Percentiles rank a stretch among this genome's conserved stretches.
Evolutionary conservation across 2,329 filamentous ascomycete species (phyloP).

Genomic region (Exophiala lecanii-corni): DNA sequence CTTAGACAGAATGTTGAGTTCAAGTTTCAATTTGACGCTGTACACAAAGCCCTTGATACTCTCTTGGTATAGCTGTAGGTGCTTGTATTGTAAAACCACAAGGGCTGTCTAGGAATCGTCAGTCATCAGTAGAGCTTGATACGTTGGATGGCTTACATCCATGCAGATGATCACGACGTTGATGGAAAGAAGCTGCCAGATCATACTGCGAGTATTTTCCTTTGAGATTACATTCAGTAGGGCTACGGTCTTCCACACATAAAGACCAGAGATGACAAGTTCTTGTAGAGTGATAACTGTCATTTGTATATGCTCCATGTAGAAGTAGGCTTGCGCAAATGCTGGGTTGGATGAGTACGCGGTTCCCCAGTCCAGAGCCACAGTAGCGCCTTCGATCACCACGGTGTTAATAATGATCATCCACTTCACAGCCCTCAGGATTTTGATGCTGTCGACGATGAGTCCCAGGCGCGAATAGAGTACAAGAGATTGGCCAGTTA

Average conservation of each 20-base stretch:
- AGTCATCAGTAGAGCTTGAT: conserved; percentile 2
- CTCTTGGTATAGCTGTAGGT: conserved; percentile 43
- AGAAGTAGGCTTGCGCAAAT: conserved; percentile 37
- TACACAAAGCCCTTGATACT: conserved; percentile 45
- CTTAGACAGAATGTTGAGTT: conserved; percentile 46
- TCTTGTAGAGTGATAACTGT: conserved; percentile 55
- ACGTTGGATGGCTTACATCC: conserved; percentile 28
- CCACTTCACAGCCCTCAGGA: conserved; percentile 38
- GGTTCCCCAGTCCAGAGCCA: conserved; percentile 40
- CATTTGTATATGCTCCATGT: conserved; percentile 53
- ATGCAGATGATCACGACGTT: conserved; percentile 45
- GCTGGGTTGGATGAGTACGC: conserved; percentile 26
- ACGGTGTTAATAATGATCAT: conserved; percentile 45
- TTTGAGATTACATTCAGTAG: conserved; percentile 46
- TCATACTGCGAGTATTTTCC: conserved; percentile 39
- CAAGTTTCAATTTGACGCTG: conserved; percentile 47
- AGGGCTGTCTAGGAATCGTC: conserved; percentile 31
- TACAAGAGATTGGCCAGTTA: conserved; percentile 46
- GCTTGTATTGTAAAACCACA: conserved; percentile 40
- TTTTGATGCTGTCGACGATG: conserved; percentile 31
- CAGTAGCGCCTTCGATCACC: conserved; percentile 40
- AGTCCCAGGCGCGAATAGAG: conserved; percentile 48
- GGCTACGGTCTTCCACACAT: conserved; percentile 50
- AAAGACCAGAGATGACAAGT: conserved; percentile 49
- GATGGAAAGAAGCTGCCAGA: conserved; percentile 46